Conservation (phyloP, 805 yeast species). For the Kazachstania kunashirensis region DNA sequence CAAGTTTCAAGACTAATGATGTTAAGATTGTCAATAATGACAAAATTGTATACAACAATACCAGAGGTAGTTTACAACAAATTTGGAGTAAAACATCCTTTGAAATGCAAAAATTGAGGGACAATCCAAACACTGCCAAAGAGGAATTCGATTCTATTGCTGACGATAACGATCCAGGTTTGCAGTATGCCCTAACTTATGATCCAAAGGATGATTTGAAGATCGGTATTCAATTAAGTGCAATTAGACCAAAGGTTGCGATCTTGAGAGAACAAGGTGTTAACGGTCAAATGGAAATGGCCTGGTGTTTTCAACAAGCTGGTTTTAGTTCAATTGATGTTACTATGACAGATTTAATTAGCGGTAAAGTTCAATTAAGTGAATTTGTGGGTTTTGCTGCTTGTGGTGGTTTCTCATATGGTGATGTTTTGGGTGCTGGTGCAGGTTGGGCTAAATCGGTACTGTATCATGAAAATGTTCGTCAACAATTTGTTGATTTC, state of each 20-base stretch:
- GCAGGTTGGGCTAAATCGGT: slow-evolving; percentile 99
- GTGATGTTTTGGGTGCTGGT: slow-evolving; percentile 98
- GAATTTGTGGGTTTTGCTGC: slow-evolving; percentile 92
- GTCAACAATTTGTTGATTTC: slow-evolving; percentile 66
- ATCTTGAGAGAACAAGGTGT: slow-evolving; percentile 97
- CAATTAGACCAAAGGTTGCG: slow-evolving; percentile 73
- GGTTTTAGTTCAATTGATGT: slow-evolving; percentile 93
- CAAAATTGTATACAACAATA: slow-evolving; percentile 35
- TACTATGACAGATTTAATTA: slow-evolving; percentile 86
- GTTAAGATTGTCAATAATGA: slow-evolving; percentile 36
- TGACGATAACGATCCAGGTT: slow-evolving; percentile 86
- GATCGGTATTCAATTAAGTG: slow-evolving; percentile 20
- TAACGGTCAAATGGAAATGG: slow-evolving; percentile 97
- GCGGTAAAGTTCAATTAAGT: slow-evolving; percentile 60
- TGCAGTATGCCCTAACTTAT: slow-evolving; percentile 69
- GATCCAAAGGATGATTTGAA: slow-evolving; percentile 44
- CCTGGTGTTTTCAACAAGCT: slow-evolving; percentile 89
- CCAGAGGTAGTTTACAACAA: slow-evolving; percentile 68
- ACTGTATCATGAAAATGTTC: slow-evolving; percentile 66
- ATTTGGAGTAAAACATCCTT: slow-evolving; percentile 84
- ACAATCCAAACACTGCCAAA: slow-evolving; percentile 82
- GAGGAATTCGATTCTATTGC: slow-evolving; percentile 68
- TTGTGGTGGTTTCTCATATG: slow-evolving; percentile 98
- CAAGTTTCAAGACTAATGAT: slow-evolving; percentile 43
- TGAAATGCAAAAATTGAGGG: slow-evolving; percentile 83